A percentile compares a stretch with the other conserved stretches of the same genome.
phyloP scores from a whole-genome alignment of 2,329 filamentous ascomycete species.

The Lachnellula subtilissima region DNA sequence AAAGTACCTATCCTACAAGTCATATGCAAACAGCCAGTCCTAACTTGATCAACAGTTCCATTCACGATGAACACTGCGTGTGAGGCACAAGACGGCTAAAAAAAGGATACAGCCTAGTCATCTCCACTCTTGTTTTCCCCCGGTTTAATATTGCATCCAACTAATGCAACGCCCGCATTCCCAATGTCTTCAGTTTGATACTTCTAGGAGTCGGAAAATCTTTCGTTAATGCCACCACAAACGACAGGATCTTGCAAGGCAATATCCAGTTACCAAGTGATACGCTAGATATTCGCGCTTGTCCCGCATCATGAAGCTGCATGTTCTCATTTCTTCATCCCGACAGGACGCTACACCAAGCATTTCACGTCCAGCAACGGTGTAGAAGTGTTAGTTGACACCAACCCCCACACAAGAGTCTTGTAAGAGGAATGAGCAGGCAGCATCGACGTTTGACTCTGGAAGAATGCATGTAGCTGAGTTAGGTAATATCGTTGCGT shows the following conservation, averaged over 20 bases:
- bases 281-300: background rate
- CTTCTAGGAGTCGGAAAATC: background rate
- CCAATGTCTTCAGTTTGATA: constrained; percentile 8
- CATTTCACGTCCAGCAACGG: background rate
- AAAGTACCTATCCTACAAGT: background rate
- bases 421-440: no score
- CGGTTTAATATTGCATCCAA: constrained; percentile 1
- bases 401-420: no score
- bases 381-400: no score
- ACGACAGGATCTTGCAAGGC: constrained; percentile 1
- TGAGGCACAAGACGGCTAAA: background rate
- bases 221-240: background rate
- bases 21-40: constrained; percentile 4
- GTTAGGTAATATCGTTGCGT: background rate
- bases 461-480: background rate
- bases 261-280: constrained; percentile 3
- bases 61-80: background rate
- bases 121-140: constrained; percentile 1
- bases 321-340: background rate
- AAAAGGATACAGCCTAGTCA: background rate
- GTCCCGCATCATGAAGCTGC: background rate
- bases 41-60: background rate
- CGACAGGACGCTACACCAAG: background rate
- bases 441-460: background rate
- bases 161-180: constrained; percentile 6